Evolutionary conservation across 1,284 basidiomycete species (phyloP), one percentile per base, ranked within the genome.

Genomic region (Heterobasidion annosum): DNA sequence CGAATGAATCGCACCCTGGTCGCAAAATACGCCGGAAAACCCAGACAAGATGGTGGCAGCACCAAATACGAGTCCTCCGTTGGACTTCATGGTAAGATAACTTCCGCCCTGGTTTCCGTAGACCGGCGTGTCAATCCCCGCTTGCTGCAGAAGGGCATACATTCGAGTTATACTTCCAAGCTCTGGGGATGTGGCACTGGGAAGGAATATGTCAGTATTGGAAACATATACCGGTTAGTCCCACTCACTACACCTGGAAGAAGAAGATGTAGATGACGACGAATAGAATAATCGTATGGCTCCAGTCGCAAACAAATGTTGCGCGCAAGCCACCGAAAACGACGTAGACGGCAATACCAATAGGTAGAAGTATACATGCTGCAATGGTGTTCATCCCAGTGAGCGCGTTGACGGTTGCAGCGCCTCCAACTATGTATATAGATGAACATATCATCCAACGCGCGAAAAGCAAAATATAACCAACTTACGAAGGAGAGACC

Each of bases 351-450:
- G 70, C 70, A 54, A 78, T 73, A 5, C 73, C 72, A 13, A 75
- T 64, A 1, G 85, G 85, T 12, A 89, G 82, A 25, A 93, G 73
- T 73, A 92, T 91, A 64, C 85, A 88, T 1, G 88, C 86, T 2
- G 89, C 90, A 55, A 88, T 75, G n/a, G 85, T 88, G 64, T 75
- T 81, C 85, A 92, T 91, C 0, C 88, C 89, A 0, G 92, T 93
- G 47, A 96, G 70, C 52, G 81, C 81, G 7, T 81, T 83, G 18
- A 93, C 88, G 0, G 89, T 91, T 0, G 88, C 89, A 0, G 82
- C 82, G 0, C 89, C 90, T 15, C 90, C 90, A 52, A 85, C 74
- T 65, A 40, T 50, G 44, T 32, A 19, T 25, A 16, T 25, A 19
- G 19, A 48, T 12, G 5, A n/a, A 19, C 5, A 5, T 13, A 51